A percentile compares a stretch with the other conserved stretches of the same genome.
Evolutionary conservation across 2,329 filamentous ascomycete species (phyloP).

Genomic region (Alternaria hordeiaustralica): DNA sequence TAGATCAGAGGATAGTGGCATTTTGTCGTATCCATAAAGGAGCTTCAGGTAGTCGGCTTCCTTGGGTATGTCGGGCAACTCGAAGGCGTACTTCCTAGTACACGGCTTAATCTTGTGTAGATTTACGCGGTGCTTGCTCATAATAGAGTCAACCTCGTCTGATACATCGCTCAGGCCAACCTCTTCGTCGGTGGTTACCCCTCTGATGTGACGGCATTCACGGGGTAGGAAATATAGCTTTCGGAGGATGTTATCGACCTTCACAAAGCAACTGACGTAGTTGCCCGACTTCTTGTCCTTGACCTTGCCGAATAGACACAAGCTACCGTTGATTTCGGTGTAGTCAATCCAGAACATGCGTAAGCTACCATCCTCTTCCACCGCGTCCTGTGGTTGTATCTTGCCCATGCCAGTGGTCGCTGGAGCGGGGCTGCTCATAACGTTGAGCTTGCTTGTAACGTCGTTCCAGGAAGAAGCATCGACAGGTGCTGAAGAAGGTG

Average conservation of each 20-base stretch:
- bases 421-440: slow-evolving; percentile 74
- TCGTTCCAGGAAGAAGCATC: slow-evolving; percentile 89
- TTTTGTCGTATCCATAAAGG: slow-evolving; percentile 92
- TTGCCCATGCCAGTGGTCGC: slow-evolving; percentile 76
- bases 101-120: slow-evolving; percentile 95
- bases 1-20: slow-evolving; percentile 71
- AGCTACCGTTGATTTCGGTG: slow-evolving; percentile 85
- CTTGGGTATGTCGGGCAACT: slow-evolving; percentile 83
- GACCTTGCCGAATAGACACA: slow-evolving; percentile 96
- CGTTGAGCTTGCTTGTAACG: slow-evolving; percentile 83
- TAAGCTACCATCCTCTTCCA: slow-evolving; percentile 91
- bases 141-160: slow-evolving; percentile 83
- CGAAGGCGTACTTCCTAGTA: slow-evolving; percentile 93
- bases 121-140: slow-evolving; percentile 83
- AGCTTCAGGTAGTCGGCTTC: slow-evolving; percentile 93
- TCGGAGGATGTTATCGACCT: slow-evolving; percentile 90
- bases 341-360: slow-evolving; percentile 98
- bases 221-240: slow-evolving; percentile 94
- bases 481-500: slow-evolving; percentile 60
- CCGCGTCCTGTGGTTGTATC: slow-evolving; percentile 79
- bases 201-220: slow-evolving; percentile 64
- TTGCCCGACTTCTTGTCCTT: slow-evolving; percentile 81
- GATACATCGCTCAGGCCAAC: slow-evolving; percentile 90
- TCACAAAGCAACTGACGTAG: slow-evolving; percentile 92
- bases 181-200: slow-evolving; percentile 75